Evolutionary conservation across 257 asterid species (phyloP), one percentile per base, ranked within the genome.

Genomic region (Rehmannia glutinosa): DNA sequence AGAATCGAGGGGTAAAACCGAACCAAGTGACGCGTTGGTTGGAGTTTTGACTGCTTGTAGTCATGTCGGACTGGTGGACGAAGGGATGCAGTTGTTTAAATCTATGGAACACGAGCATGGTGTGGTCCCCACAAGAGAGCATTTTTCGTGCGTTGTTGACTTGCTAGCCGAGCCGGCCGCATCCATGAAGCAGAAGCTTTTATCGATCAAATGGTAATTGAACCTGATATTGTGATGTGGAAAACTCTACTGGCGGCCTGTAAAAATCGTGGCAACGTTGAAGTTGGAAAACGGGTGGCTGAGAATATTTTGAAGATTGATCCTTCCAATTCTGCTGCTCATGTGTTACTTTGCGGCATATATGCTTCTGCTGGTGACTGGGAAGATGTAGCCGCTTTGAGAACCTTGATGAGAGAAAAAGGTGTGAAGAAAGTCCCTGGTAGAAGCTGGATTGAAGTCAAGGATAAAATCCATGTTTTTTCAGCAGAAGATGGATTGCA

Each of bases 21-120:
- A 89, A 85, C 75, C 88, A 83, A 54, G 95, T 89, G 54, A 89
- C 92, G n/a, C n/a, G 0, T 64, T 86, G 3, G 88, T 89, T 0
- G 96, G 95, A n/a, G 90, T 81, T 64, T 62, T 89, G 71, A 89
- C 90, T 12, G 95, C 96, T 66, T 89, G 96, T 15, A 86, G 95
- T 28, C 92, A 89, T 35, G 84, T 84, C 28, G 96, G 96, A 38
- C 78, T 83, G 62, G 92, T 87, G 24, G 83, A 87, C 27, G 95
- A 89, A 76, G 96, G 96, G 41, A 80, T 85, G 89, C 54, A 54
- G 57, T 17, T 89, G 43, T 89, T 86, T 56, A 36, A 78, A 16
- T 72, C 81, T 1, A 84, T 87, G 96, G 82, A 83, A 71, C 68
- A 5, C 8, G 87, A 81, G 50, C 79, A 84, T 45, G 84, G 84